Evolutionary conservation across 148 eudicot genomes (phyloP).

Genomic region (Camellia japonica): DNA sequence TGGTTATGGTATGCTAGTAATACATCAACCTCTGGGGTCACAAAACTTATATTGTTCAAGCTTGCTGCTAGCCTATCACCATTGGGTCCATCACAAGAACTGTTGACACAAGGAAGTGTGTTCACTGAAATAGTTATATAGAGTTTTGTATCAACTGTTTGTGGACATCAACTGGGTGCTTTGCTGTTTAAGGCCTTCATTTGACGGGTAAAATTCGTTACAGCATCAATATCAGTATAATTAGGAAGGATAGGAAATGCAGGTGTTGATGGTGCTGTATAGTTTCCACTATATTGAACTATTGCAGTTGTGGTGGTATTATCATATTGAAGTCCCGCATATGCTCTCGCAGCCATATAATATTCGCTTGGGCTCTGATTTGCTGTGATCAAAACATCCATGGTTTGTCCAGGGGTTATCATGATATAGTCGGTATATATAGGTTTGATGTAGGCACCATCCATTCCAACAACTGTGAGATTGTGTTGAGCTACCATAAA

Average conservation of each 20-base stretch:
- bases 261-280: slow-evolving; percentile 9
- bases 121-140: slow-evolving; percentile 17
- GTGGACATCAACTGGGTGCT: slow-evolving; percentile 20
- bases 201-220: slow-evolving; percentile 8
- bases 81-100: slow-evolving; percentile 21
- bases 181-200: slow-evolving; percentile 13
- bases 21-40: slow-evolving; percentile 17
- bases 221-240: slow-evolving; percentile 12
- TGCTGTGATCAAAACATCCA: slow-evolving; percentile 27
- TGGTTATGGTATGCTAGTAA: slow-evolving; percentile 27
- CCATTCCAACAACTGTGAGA: slow-evolving; percentile 22
- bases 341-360: slow-evolving; percentile 27
- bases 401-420: slow-evolving; percentile 35
- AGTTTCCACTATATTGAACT: slow-evolving; percentile 12
- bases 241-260: slow-evolving; percentile 24
- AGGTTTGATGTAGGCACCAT: slow-evolving; percentile 29
- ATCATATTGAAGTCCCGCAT: slow-evolving; percentile 5
- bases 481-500: slow-evolving; percentile 25
- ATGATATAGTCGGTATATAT: slow-evolving; percentile 20
- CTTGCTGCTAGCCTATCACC: slow-evolving; percentile 17
- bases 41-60: slow-evolving; percentile 32
- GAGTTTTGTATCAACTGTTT: slow-evolving; percentile 5
- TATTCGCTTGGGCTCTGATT: slow-evolving; percentile 21
- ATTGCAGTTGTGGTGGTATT: slow-evolving; percentile 36
- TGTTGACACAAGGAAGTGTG: slow-evolving; percentile 5